Percentiles rank a stretch among this genome's conserved stretches.
Conservation (phyloP, 352 stramenopile species). For the Pythium vanterpoolii region DNA sequence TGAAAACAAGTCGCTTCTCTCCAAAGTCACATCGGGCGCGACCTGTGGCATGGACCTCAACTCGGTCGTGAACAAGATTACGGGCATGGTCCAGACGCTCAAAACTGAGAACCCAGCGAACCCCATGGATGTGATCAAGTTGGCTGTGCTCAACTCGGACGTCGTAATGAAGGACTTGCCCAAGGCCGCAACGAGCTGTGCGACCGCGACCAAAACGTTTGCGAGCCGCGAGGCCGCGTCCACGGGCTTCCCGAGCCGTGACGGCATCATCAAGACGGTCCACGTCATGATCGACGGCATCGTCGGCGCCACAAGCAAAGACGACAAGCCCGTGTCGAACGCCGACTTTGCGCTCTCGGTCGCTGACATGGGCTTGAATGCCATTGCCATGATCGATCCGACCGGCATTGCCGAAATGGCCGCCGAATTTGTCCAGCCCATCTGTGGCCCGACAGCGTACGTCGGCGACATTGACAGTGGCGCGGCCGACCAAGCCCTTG, state of each 20-base stretch:
- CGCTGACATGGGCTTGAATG: slow-evolving; percentile 37
- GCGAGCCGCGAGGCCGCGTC: slow-evolving; percentile 28
- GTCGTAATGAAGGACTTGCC: slow-evolving; percentile 52
- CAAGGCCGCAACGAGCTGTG: slow-evolving; percentile 38
- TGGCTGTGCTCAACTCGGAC: slow-evolving; percentile 34
- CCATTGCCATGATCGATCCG: slow-evolving; percentile 42
- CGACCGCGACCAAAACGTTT: slow-evolving; percentile 8
- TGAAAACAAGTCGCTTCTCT: slow-evolving; percentile 29
- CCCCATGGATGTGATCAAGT: slow-evolving; percentile 32
- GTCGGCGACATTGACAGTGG: slow-evolving; percentile 55
- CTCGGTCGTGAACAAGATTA: slow-evolving; percentile 41
- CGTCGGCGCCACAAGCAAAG: slow-evolving; percentile 36
- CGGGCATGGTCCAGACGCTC: slow-evolving; percentile 38
- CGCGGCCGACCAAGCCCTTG: slow-evolving; percentile 36
- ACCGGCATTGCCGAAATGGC: slow-evolving; percentile 37
- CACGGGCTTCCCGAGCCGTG: slow-evolving; percentile 25
- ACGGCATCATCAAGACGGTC: slow-evolving; percentile 42
- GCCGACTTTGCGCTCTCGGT: slow-evolving; percentile 40
- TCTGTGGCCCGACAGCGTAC: slow-evolving; percentile 44
- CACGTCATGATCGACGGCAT: slow-evolving; percentile 41
- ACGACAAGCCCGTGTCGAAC: slow-evolving; percentile 34
- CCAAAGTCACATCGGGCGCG: slow-evolving; percentile 31
- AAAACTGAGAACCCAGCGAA: slow-evolving; percentile 25
- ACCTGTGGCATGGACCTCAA: slow-evolving; percentile 48
- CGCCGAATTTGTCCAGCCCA: slow-evolving; percentile 46